phyloP scores from a whole-genome alignment of 129 eudicot species.

The Oenanthe sinensis region DNA sequence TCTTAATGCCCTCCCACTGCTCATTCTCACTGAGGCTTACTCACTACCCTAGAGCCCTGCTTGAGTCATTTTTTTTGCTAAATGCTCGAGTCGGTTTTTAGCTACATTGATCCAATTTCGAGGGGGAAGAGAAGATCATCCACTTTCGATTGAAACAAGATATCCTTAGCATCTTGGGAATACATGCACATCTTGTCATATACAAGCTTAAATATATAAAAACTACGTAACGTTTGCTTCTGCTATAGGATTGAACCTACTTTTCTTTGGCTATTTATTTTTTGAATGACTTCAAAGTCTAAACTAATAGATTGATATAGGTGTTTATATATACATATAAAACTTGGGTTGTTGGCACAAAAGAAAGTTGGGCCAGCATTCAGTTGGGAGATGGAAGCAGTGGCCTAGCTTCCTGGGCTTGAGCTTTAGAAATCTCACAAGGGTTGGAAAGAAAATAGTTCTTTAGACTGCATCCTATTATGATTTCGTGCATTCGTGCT shows the following conservation, averaged over 20 bases:
- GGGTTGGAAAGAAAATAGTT: not conserved
- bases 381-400: not conserved
- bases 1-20: too few relatives aligned
- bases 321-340: too few relatives aligned
- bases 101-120: too few relatives aligned
- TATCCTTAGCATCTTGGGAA: not conserved
- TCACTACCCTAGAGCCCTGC: too few relatives aligned
- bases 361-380: not conserved
- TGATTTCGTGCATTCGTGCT: not conserved
- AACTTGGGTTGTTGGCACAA: not conserved
- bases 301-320: not conserved
- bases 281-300: not conserved
- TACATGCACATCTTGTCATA: not conserved
- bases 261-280: not conserved
- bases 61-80: too few relatives aligned
- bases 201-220: not conserved
- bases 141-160: too few relatives aligned
- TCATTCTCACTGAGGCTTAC: too few relatives aligned
- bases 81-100: too few relatives aligned
- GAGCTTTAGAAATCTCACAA: not conserved
- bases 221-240: not conserved
- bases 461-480: not conserved
- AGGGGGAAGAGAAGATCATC: too few relatives aligned
- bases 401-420: not conserved
- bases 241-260: not conserved